Evolutionary conservation across 257 asterid species (phyloP).

Genomic region (Dorcoceras hygrometricum): DNA sequence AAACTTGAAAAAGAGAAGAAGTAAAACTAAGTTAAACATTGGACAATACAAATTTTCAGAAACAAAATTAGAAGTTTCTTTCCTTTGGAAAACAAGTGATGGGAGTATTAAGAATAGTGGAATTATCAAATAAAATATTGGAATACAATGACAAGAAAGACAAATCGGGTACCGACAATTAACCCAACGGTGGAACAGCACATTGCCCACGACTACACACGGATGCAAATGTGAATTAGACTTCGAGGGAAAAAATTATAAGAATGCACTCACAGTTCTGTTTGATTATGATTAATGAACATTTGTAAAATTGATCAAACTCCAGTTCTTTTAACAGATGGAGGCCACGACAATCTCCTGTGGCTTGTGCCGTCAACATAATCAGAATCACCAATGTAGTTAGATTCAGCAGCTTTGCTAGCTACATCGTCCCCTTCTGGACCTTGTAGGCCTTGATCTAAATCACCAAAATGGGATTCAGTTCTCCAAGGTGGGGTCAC

Average conservation of each 20-base stretch:
- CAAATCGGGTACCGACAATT: no score
- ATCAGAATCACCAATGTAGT: slow-evolving; percentile 37
- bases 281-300: neutral
- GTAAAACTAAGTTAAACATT: no score
- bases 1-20: no score
- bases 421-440: slow-evolving; percentile 38
- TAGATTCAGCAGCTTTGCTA: slow-evolving; percentile 36
- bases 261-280: neutral
- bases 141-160: neutral
- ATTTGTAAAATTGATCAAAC: slow-evolving; percentile 21
- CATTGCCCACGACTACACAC: neutral
- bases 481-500: slow-evolving; percentile 73
- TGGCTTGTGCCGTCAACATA: slow-evolving; percentile 41
- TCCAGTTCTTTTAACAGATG: slow-evolving; percentile 43
- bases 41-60: no score
- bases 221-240: neutral
- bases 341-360: slow-evolving; percentile 73
- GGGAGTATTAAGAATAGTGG: no score
- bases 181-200: no score
- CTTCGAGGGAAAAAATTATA: no score
- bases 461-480: slow-evolving; percentile 64
- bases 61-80: no score
- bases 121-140: no score
- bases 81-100: no score
- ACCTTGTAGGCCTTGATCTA: slow-evolving; percentile 38